Evolutionary conservation across 495 filamentous ascomycete species (phyloP).

Genomic region (Lasiosphaeria ovina): DNA sequence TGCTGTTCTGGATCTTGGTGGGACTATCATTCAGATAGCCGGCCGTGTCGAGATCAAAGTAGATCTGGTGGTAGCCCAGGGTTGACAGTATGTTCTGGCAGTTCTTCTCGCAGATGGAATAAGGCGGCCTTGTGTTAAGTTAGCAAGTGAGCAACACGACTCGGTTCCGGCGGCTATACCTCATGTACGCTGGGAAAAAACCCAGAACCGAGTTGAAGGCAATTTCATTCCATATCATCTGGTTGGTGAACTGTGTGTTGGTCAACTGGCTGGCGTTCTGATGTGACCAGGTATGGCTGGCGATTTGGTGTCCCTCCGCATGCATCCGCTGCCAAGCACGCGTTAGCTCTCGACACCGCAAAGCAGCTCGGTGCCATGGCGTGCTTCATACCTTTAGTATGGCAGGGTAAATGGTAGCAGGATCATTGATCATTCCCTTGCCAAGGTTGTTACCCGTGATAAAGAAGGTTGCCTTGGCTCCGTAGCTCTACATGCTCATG

Average conservation of each 20-base stretch:
- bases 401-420: slow-evolving; percentile 51
- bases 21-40: slow-evolving; percentile 68
- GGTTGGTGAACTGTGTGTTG: slow-evolving; percentile 55
- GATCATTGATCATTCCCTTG: slow-evolving; percentile 68
- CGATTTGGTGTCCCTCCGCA: slow-evolving; percentile 78
- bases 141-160: slow-evolving; percentile 1
- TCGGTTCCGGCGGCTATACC: slow-evolving; percentile 24
- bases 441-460: slow-evolving; percentile 72
- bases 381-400: slow-evolving; percentile 52
- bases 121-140: slow-evolving; percentile 57
- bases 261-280: slow-evolving; percentile 62
- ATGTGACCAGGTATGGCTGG: slow-evolving; percentile 84
- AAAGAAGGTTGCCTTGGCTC: slow-evolving; percentile 76
- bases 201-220: slow-evolving; percentile 77
- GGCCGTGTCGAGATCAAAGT: slow-evolving; percentile 78
- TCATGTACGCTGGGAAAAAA: slow-evolving; percentile 82
- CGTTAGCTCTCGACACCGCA: slow-evolving; percentile 24
- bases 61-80: slow-evolving; percentile 72
- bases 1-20: slow-evolving; percentile 62
- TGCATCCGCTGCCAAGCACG: slow-evolving; percentile 47
- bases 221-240: slow-evolving; percentile 77
- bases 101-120: slow-evolving; percentile 63
- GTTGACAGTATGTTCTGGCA: slow-evolving; percentile 60
- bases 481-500: slow-evolving; percentile 42
- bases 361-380: neutral